Evolutionary conservation across 208 protist species (phyloP).

Genomic region (Trypanosoma cruzi): DNA sequence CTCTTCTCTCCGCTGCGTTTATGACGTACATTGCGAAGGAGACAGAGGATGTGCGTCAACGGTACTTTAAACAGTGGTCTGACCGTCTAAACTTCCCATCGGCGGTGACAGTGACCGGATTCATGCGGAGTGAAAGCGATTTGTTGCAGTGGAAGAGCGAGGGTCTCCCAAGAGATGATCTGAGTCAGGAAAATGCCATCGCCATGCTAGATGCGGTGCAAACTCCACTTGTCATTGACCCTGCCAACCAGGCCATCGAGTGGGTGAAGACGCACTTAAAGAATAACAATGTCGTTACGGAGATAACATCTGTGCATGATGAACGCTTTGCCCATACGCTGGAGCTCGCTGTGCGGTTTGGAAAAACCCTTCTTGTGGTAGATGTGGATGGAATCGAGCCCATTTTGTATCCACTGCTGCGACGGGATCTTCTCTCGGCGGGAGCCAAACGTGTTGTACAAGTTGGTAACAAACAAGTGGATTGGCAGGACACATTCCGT

Average conservation of each 20-base stretch:
- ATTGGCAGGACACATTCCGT: slow-evolving; percentile 96
- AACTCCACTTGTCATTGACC: slow-evolving; percentile 97
- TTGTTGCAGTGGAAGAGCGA: slow-evolving; percentile 95
- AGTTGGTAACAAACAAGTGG: slow-evolving; percentile 96
- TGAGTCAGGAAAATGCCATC: slow-evolving; percentile 97
- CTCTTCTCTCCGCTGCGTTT: slow-evolving; percentile 91
- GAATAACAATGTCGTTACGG: slow-evolving; percentile 64
- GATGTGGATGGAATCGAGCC: slow-evolving; percentile 96
- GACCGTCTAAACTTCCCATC: slow-evolving; percentile 47
- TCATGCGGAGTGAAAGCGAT: slow-evolving; percentile 95
- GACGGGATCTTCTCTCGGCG: slow-evolving; percentile 90
- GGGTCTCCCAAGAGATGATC: slow-evolving; percentile 94
- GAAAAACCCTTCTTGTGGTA: slow-evolving; percentile 97
- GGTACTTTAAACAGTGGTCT: slow-evolving; percentile 82
- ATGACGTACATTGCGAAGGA: slow-evolving; percentile 92
- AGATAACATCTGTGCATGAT: slow-evolving; percentile 92
- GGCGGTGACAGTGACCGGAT: slow-evolving; percentile 59
- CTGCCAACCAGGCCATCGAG: slow-evolving; percentile 91
- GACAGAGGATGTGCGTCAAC: slow-evolving; percentile 83
- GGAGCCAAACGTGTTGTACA: slow-evolving; percentile 93
- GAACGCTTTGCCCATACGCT: slow-evolving; percentile 94
- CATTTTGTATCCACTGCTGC: slow-evolving; percentile 95
- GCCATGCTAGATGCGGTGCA: slow-evolving; percentile 89
- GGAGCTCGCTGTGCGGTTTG: slow-evolving; percentile 98
- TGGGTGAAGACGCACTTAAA: slow-evolving; percentile 93